Evolutionary conservation across 805 yeast species (phyloP).

Genomic region (Starmera quercuum): DNA sequence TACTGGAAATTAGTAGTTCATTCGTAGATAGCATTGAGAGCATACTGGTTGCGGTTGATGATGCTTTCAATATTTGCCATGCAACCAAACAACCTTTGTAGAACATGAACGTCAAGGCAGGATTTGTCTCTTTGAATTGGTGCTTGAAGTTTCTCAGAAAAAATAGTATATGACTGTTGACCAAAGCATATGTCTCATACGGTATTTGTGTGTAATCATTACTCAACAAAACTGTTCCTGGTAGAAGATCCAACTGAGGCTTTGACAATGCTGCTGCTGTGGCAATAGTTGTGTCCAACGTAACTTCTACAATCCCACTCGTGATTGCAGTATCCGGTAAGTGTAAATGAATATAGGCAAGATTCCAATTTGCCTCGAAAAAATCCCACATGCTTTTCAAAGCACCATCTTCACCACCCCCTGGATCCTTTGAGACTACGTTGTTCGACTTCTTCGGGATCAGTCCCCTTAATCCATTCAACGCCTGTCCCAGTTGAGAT

Average conservation of each 20-base stretch:
- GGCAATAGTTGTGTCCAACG: not conserved
- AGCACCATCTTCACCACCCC: not conserved
- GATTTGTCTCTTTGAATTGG: not conserved
- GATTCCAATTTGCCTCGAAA: constrained; percentile 1
- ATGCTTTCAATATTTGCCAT: not conserved
- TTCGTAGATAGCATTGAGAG: not conserved
- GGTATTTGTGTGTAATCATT: not conserved
- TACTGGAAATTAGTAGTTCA: not conserved
- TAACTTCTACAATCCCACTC: constrained; percentile 1
- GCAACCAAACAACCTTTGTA: not conserved
- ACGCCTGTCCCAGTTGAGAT: constrained; percentile 1
- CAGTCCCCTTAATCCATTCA: not conserved
- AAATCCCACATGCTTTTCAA: constrained; percentile 1
- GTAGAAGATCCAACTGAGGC: not conserved
- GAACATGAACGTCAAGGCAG: constrained; percentile 1
- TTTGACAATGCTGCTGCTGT: constrained; percentile 1
- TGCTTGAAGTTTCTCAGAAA: not conserved
- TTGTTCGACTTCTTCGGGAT: not conserved
- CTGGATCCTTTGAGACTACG: no score
- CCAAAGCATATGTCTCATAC: not conserved
- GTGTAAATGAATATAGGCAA: constrained; percentile 1
- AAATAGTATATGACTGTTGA: not conserved
- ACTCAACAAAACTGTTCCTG: not conserved
- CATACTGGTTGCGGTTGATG: not conserved
- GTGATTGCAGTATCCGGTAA: constrained; percentile 1